Evolutionary conservation across 805 yeast genomes (phyloP), one percentile per base, ranked within the genome.

Genomic region (Candida namnaoensis): DNA sequence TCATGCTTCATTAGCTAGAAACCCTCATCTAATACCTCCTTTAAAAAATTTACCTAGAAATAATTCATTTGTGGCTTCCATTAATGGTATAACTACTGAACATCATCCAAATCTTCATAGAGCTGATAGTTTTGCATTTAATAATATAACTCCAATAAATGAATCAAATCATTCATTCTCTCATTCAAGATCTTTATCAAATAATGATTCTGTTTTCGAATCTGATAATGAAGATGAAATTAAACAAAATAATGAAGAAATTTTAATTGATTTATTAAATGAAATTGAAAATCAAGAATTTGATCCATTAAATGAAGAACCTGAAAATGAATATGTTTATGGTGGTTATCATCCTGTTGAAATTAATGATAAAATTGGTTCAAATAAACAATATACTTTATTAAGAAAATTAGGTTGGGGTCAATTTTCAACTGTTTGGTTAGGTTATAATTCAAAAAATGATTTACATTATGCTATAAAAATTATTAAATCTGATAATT

Each of bases 401-500:
- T 62, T 75, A 19, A 61, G 83, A 27, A 79, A 79, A 54, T 61
- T 80, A 8, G 87, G 87, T 3, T 78, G 83, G 83, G 86, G 87
- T 32, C 83, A 79, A 52, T 80, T 80, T 50, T 74, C 82, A 34
- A 78, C 85, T 1, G 86, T 80, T n/a, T 80, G 85, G 85, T 57
- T 80, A 27, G 82, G 82, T 1, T 58, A 54, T 39, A 74, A 71
- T 40, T 47, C 57, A 2, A 42, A 48, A 3, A 36, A 51, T 13
- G 62, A 63, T 14, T 53, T 64, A 27, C 80, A 76, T 50, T 82
- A 76, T 43, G 85, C 85, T 23, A 65, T 80, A 49, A 80, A 80
- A 52, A 72, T 80, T 46, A 82, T 79, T 15, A 67, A 78, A 46
- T 69, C 80, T 2, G 68, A 73, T 26, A 57, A 64, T 32, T 69